Evolutionary conservation across 1,284 basidiomycete genomes (phyloP), one percentile per base, ranked within the genome.

Genomic region (Malassezia pachydermatis): DNA sequence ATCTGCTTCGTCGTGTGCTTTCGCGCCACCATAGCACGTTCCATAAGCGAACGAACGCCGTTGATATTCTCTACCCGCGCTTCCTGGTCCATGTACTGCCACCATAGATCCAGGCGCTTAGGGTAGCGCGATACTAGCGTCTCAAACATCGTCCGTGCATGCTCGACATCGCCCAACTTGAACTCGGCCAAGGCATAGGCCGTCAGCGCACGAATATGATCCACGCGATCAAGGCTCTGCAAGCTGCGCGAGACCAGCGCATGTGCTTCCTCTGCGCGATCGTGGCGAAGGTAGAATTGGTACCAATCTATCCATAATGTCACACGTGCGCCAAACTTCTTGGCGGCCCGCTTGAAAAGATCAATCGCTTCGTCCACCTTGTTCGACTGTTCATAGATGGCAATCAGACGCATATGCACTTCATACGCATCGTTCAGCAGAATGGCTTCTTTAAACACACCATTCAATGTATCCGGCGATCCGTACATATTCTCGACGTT

Each of bases 401-500:
- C 77, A 3, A 88, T 83, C 58, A 95, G 77, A 24, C 86, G 81
- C 19, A 92, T 76, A 72, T 89, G 81, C 16, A 98, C 76, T 1
- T 84, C 86, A 74, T 94, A 87, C 1, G 89, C 84, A 63, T 99
- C 92, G 67, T 95, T 95, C 39, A 84, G 80, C 51, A 84, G 80
- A 5, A 80, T 81, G 5, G 92, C 95, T 63, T 98, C 88, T 70
- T 84, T 86, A 78, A 96, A 95, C 1, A 81, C 77, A 27, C 76
- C 70, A 39, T 90, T 87, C 1, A 79, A 80, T 60, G 88, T 81
- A 29, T 86, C 68, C n/a, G 57, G 58, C 25, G 58, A 51, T n/a
- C 95, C 94, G 69, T 92, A 96, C 5, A 83, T 77, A 66, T 94
- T 90, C 76, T 99, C 94, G 63, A 99, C 73, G 68, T 98, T 98